Evolutionary conservation across 257 asterid species (phyloP).

Genomic region (Plectranthus barbatus): DNA sequence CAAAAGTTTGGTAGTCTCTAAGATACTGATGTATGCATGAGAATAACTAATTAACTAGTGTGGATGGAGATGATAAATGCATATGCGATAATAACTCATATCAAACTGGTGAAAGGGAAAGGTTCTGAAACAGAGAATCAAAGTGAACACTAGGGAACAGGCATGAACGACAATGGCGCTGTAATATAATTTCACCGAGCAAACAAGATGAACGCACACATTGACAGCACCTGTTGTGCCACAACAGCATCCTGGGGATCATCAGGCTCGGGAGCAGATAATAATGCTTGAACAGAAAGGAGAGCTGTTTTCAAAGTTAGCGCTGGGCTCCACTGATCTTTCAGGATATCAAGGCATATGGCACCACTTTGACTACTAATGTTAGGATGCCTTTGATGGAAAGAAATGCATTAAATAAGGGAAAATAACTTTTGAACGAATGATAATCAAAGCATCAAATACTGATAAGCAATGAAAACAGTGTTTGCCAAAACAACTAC

Average conservation of each 20-base stretch:
- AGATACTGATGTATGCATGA: constrained; percentile 41
- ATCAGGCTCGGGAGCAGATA: constrained; percentile 91
- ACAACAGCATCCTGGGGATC: constrained; percentile 99
- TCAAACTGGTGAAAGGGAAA: neutral
- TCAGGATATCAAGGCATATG: constrained; percentile 93
- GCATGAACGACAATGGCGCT: neutral
- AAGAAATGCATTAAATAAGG: constrained; percentile 12
- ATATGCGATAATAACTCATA: neutral
- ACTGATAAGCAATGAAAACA: neutral
- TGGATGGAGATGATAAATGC: neutral
- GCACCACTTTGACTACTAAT: constrained; percentile 99
- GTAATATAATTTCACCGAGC: neutral
- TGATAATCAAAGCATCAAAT: neutral
- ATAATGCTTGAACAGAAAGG: constrained; percentile 86
- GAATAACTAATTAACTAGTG: constrained; percentile 1
- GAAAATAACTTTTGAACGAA: neutral
- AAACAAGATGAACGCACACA: neutral
- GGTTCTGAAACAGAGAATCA: neutral
- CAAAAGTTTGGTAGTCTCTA: constrained; percentile 60
- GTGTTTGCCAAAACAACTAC: too few species aligned
- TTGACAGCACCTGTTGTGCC: constrained; percentile 65
- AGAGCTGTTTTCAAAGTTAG: constrained; percentile 92
- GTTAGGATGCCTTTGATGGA: constrained; percentile 84
- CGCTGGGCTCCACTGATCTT: constrained; percentile 99
- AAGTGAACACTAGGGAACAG: neutral